Evolutionary conservation across 768 basidiomycete genomes (phyloP), one percentile per base, ranked within the genome.

Genomic region (Trametopsis cervina): DNA sequence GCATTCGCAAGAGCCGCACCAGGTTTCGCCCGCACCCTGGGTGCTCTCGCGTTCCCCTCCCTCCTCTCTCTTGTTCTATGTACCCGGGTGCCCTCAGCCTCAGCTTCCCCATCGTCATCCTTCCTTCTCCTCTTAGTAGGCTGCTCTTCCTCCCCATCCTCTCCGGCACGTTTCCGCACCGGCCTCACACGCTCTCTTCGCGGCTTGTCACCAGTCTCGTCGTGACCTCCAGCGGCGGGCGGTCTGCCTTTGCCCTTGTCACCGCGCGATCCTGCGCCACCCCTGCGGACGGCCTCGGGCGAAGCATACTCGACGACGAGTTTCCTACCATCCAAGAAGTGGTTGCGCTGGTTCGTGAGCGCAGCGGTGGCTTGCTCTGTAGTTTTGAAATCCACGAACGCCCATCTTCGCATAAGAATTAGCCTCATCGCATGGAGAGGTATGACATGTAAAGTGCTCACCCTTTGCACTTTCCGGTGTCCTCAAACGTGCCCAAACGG

Each of bases 401-500:
- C 92, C 69, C 90, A 98, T 13, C 95, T 97, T 61, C 4, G 24
- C 2, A 25, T 29, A 40, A 36, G 27, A 15, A 43, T 47, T 43
- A 42, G 44, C 4, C 21, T 12, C 15, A 27, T 4, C 10, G 13
- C 41, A 13, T 12, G 17, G 39, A 22, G 20, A 33, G 17, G 12
- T 13, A 33, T 13, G 22, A 41, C n/a, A n/a, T n/a, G n/a, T n/a
- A n/a, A n/a, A n/a, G n/a, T n/a, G 69, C 75, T 50, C 60, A 96
- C 95, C 95, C 95, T 74, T 98, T 99, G 69, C 95, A 98, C 45
- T 79, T 67, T 7, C 95, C 96, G 42, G 81, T 88, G 64, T 99
- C 95, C 63, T 97, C 92, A 55, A 99, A 99, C 15, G 93, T 94
- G 3, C 92, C 93, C 78, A 99, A 77, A 4, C 95, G 81, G 23